These are phyloP conservation scores for Basidiobolus meristosporus DNA, from an alignment of 371 early-diverging fungal species.

Conservation along the genomic window DNA sequence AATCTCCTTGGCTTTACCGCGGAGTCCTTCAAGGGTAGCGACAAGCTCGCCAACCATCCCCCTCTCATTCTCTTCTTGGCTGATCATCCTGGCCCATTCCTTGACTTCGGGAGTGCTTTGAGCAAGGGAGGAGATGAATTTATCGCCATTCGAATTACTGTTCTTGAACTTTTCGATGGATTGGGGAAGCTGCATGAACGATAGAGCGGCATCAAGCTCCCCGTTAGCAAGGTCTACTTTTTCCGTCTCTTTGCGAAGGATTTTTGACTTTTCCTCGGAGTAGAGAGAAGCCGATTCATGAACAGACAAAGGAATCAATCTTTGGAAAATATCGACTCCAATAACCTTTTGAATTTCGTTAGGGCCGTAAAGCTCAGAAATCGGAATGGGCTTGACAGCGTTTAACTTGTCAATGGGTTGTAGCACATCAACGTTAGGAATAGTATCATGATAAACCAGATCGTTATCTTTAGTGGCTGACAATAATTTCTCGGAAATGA, in stretches of 20 bases:
- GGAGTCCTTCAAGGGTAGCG: conserved; percentile 30
- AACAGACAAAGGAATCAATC: conserved; percentile 78
- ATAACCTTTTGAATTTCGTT: conserved; percentile 51
- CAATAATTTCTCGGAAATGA: conserved; percentile 33
- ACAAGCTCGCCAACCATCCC: conserved; percentile 28
- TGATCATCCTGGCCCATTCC: conserved; percentile 37
- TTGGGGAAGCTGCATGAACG: conserved; percentile 67
- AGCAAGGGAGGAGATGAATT: conserved; percentile 10
- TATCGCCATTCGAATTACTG: not conserved
- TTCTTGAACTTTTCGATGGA: conserved; percentile 54
- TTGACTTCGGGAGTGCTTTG: conserved; percentile 35
- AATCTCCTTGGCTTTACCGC: conserved; percentile 26
- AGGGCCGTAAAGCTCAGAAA: conserved; percentile 48
- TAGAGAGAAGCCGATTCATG: conserved; percentile 84
- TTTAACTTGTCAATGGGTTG: conserved; percentile 63
- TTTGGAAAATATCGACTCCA: conserved; percentile 70
- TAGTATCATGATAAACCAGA: conserved; percentile 79
- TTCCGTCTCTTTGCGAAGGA: conserved; percentile 62
- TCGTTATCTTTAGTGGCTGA: conserved; percentile 76
- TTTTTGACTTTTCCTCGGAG: conserved; percentile 84
- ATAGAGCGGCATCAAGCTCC: conserved; percentile 67
- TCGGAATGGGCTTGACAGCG: conserved; percentile 53
- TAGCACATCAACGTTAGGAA: conserved; percentile 60
- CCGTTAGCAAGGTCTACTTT: conserved; percentile 59
- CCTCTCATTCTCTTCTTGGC: conserved; percentile 17